Conservation (phyloP, 2,329 filamentous ascomycete species). For the Biscogniauxia mediterranea region DNA sequence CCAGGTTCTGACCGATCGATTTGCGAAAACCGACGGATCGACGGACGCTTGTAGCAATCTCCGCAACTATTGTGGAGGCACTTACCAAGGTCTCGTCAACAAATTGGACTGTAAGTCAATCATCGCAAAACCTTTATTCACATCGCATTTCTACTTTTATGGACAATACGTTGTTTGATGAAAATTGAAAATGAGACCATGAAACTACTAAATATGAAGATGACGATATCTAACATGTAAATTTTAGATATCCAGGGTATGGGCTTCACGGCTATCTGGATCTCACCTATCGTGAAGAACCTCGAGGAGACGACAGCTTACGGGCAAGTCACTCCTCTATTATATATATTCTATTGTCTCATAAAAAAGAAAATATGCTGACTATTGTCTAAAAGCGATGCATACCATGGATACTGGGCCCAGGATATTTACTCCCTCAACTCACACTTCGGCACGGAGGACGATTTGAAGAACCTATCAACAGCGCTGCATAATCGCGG, state of each 20-base stretch:
- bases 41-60: constrained; percentile 30
- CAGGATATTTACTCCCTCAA: constrained; percentile 53
- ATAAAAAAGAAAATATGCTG: not conserved
- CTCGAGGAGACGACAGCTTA: constrained; percentile 39
- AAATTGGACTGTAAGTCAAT: constrained; percentile 41
- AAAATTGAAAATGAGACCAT: not conserved
- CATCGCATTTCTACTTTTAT: too few species aligned
- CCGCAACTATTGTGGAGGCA: constrained; percentile 48
- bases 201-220: not conserved
- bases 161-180: not conserved
- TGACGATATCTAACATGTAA: not conserved
- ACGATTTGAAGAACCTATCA: constrained; percentile 49
- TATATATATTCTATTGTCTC: not conserved
- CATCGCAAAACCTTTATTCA: not conserved
- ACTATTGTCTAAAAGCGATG: constrained; percentile 26
- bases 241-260: constrained; percentile 43
- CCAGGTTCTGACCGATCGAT: constrained; percentile 35
- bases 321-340: constrained; percentile 27
- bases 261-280: constrained; percentile 44
- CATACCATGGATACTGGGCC: constrained; percentile 53
- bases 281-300: constrained; percentile 44
- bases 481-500: constrained; percentile 49
- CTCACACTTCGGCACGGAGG: constrained; percentile 59
- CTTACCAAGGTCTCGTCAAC: constrained; percentile 47
- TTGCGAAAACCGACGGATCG: constrained; percentile 39